A percentile compares a stretch with the other conserved stretches of the same genome.
Evolutionary conservation across 139 green algal species (phyloP).

Genomic region (Tetraselmis striata): DNA sequence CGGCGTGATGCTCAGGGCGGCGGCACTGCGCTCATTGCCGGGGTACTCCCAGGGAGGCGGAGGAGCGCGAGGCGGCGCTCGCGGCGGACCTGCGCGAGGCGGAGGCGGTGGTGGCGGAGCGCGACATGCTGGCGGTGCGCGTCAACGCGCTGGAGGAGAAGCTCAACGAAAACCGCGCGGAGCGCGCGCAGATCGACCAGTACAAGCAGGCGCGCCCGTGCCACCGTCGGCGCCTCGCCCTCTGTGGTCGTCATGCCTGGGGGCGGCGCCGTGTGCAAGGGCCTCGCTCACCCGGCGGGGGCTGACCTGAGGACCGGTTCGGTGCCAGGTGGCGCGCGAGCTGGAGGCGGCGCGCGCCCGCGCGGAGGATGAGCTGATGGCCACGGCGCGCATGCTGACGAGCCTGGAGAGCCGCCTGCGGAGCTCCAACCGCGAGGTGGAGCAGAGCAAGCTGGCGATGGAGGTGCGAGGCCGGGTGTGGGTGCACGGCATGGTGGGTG

Average conservation of each 20-base stretch:
- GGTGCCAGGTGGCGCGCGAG: constrained; percentile 31
- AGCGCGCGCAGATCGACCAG: constrained; percentile 35
- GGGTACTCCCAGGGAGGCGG: constrained; percentile 10
- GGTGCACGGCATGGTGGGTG: too few species aligned
- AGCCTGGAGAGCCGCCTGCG: constrained; percentile 32
- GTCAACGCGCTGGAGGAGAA: constrained; percentile 31
- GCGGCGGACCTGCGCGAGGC: constrained; percentile 31
- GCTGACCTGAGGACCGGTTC: too few species aligned
- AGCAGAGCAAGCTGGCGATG: neutral
- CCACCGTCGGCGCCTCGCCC: too few species aligned
- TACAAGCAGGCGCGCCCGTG: constrained; percentile 44
- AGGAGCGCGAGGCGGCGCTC: constrained; percentile 26
- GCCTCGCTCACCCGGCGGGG: too few species aligned
- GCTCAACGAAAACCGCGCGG: constrained; percentile 30
- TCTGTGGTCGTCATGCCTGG: too few species aligned
- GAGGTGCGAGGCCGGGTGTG: too few species aligned
- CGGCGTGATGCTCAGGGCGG: too few species aligned
- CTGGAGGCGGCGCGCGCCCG: constrained; percentile 29
- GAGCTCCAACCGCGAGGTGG: neutral
- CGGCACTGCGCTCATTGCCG: too few species aligned
- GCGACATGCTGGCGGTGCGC: constrained; percentile 10
- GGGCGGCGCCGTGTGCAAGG: too few species aligned
- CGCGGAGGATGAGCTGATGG: constrained; percentile 44
- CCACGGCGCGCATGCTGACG: constrained; percentile 34
- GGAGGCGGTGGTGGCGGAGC: constrained; percentile 23